A percentile compares a stretch with the other conserved stretches of the same genome.
These are phyloP conservation scores for Fereydounia khargensis DNA, from an alignment of 1,284 basidiomycete genomes.

Conservation along the genomic window DNA sequence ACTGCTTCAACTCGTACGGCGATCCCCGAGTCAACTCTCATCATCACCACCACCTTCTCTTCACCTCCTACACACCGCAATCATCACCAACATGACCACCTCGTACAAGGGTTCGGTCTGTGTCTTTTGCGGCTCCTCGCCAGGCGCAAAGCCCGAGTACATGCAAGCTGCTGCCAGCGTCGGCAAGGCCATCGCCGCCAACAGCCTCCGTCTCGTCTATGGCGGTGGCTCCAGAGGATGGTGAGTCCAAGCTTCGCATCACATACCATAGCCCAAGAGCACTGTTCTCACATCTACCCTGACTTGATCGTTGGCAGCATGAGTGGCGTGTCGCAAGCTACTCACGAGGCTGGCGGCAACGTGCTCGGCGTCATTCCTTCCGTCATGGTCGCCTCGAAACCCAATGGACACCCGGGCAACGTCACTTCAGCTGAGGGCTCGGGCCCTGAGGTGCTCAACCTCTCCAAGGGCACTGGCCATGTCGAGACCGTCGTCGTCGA, in stretches of 20 bases:
- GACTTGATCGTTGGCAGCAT: constrained; percentile 61
- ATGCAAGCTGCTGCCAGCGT: constrained; percentile 63
- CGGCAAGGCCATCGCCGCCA: constrained; percentile 69
- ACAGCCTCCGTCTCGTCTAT: constrained; percentile 73
- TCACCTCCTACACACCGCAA: no score
- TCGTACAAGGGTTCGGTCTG: no score
- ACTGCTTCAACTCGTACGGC: no score
- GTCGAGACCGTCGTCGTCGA: constrained; percentile 61
- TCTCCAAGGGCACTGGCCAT: constrained; percentile 7
- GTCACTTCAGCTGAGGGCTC: constrained; percentile 34
- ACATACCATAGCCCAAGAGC: no score
- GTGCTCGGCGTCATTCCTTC: constrained; percentile 79
- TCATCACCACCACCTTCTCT: no score
- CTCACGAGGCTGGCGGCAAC: constrained; percentile 68
- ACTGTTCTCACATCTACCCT: neutral
- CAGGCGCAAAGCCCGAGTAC: constrained; percentile 44
- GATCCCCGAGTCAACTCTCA: no score
- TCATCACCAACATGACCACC: no score
- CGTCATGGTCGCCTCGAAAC: constrained; percentile 64
- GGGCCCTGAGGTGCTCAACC: constrained; percentile 50
- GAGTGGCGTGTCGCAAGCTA: constrained; percentile 75
- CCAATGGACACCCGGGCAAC: constrained; percentile 32
- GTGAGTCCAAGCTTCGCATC: constrained; percentile 7
- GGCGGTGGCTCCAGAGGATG: constrained; percentile 79
- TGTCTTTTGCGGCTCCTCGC: constrained; percentile 56